Evolutionary conservation across 2,329 filamentous ascomycete species (phyloP).

Genomic region (Aphanocladium album): DNA sequence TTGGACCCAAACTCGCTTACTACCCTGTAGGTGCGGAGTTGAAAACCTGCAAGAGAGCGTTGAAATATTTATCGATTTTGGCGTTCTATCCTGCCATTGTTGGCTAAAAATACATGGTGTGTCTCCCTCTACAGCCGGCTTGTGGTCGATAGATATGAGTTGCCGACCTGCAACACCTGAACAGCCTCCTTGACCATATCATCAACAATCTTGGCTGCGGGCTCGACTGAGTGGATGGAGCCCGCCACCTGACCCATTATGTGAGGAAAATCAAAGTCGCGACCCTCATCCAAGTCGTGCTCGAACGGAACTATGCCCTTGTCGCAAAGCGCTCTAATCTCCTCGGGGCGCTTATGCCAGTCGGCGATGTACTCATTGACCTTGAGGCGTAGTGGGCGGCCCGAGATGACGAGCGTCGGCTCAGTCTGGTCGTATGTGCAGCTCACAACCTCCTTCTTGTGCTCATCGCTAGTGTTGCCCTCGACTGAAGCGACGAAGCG

Average conservation of each 20-base stretch:
- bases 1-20: too few relatives aligned
- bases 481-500: constrained; percentile 81
- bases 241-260: constrained; percentile 93
- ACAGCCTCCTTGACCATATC: constrained; percentile 82
- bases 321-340: constrained; percentile 70
- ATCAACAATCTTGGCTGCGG: constrained; percentile 76
- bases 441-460: constrained; percentile 79
- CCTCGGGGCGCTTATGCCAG: constrained; percentile 73
- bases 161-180: constrained; percentile 58
- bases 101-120: background rate
- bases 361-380: constrained; percentile 76
- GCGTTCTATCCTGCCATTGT: background rate
- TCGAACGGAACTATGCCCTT: constrained; percentile 75
- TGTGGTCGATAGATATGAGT: constrained; percentile 51
- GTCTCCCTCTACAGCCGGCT: constrained; percentile 33
- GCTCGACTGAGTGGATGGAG: constrained; percentile 69
- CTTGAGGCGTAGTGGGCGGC: constrained; percentile 73
- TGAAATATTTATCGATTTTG: too few relatives aligned
- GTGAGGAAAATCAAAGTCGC: constrained; percentile 79
- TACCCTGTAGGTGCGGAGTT: too few relatives aligned
- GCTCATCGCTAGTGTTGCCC: constrained; percentile 72
- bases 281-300: constrained; percentile 75
- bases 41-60: too few relatives aligned
- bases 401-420: constrained; percentile 75
- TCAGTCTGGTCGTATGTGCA: constrained; percentile 76